Percentiles rank a stretch among this genome's conserved stretches.
phyloP scores from a whole-genome alignment of 108 stramenopile genomes.

The Schizochytrium sp. region DNA sequence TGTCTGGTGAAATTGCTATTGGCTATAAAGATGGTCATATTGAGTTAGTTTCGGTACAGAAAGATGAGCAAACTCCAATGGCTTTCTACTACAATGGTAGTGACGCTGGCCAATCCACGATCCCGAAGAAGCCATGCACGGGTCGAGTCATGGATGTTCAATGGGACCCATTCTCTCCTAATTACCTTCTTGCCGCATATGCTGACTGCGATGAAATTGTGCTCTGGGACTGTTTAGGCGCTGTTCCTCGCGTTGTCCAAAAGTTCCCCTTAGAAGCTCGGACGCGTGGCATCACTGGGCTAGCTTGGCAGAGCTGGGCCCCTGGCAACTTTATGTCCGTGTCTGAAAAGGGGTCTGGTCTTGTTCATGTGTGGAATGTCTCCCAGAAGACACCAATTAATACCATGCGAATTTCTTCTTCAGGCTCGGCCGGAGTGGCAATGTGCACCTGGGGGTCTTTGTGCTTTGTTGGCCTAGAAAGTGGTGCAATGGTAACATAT shows the following conservation, averaged over 20 bases:
- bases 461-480: conserved; percentile 24
- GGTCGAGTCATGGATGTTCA: conserved; percentile 49
- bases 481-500: neutral
- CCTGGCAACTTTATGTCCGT: conserved; percentile 44
- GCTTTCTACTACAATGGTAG: neutral
- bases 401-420: neutral
- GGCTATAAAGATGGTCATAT: conserved; percentile 25
- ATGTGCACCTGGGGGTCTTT: conserved; percentile 12
- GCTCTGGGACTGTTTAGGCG: neutral
- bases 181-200: conserved; percentile 43
- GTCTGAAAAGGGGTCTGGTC: conserved; percentile 44
- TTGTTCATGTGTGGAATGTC: conserved; percentile 51
- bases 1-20: conserved; percentile 7
- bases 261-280: neutral
- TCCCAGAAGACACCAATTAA: conserved; percentile 22
- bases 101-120: neutral
- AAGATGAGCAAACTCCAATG: neutral
- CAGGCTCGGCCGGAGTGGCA: neutral
- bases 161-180: conserved; percentile 55
- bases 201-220: conserved; percentile 31
- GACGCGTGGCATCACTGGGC: neutral
- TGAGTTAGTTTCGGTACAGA: neutral
- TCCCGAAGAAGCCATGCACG: neutral
- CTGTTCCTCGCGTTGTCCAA: neutral
- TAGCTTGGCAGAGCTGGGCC: conserved; percentile 44